phyloP scores from a whole-genome alignment of 2,329 filamentous ascomycete species.

The Fusarium verrucosum region DNA sequence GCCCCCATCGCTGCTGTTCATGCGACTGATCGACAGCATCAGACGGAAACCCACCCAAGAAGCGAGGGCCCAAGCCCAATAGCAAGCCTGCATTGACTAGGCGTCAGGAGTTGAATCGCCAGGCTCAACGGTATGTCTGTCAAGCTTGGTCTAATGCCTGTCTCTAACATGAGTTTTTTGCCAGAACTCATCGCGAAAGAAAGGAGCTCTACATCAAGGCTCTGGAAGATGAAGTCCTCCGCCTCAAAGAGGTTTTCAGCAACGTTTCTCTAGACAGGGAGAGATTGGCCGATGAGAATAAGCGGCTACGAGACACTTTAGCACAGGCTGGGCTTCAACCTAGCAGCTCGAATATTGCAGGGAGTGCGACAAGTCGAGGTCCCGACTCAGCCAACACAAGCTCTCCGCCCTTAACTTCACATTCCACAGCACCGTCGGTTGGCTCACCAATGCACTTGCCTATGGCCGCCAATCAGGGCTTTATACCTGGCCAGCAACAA shows the following conservation, averaged over 20 bases:
- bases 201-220: slow-evolving; percentile 97
- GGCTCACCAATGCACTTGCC: slow-evolving; percentile 46
- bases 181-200: slow-evolving; percentile 91
- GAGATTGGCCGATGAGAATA: slow-evolving; percentile 80
- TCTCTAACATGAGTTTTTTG: slow-evolving; percentile 13
- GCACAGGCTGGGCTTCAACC: slow-evolving; percentile 61
- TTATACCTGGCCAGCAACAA: slow-evolving; percentile 48
- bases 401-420: slow-evolving; percentile 59
- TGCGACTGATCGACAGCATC: slow-evolving; percentile 26
- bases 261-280: slow-evolving; percentile 80
- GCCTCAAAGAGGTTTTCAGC: slow-evolving; percentile 85
- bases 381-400: slow-evolving; percentile 56
- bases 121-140: slow-evolving; percentile 82
- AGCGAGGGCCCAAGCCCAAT: slow-evolving; percentile 93
- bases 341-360: slow-evolving; percentile 50
- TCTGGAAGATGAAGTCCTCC: slow-evolving; percentile 88
- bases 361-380: slow-evolving; percentile 64
- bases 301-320: slow-evolving; percentile 70
- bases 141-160: neutral
- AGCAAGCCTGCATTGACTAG: slow-evolving; percentile 93
- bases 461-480: slow-evolving; percentile 31
- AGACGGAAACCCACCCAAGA: slow-evolving; percentile 89
- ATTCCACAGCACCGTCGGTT: slow-evolving; percentile 54
- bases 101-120: slow-evolving; percentile 91
- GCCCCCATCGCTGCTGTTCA: neutral